These are phyloP conservation scores for Malbranchea cinnamomea DNA, from an alignment of 2,329 filamentous ascomycete genomes.

Conservation along the genomic window DNA sequence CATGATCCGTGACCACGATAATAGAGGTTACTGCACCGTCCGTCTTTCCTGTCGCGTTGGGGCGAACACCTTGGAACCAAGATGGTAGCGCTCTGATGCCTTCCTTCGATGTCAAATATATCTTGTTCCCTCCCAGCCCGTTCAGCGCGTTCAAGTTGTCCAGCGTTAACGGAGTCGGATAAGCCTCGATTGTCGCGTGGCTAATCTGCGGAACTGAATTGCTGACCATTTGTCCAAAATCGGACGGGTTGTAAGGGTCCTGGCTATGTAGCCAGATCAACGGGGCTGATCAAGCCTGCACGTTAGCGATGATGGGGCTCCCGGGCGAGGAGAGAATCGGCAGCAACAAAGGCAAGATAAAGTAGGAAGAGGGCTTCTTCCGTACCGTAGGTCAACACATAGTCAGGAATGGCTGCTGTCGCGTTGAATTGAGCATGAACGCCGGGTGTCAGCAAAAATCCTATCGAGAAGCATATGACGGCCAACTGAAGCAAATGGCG, in stretches of 20 bases:
- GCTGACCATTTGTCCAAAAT: constrained; percentile 31
- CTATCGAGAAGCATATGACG: background rate
- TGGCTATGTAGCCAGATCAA: constrained; percentile 35
- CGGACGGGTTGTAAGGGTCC: constrained; percentile 36
- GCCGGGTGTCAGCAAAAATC: background rate
- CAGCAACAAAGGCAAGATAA: too few relatives aligned
- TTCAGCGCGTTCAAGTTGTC: constrained; percentile 36
- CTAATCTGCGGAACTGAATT: constrained; percentile 34
- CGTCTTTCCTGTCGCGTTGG: constrained; percentile 37
- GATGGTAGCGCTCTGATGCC: constrained; percentile 32
- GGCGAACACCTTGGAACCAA: constrained; percentile 39
- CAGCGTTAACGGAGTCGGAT: constrained; percentile 28
- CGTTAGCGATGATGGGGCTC: too few relatives aligned
- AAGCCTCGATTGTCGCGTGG: constrained; percentile 23
- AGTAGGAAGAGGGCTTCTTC: constrained; percentile 1
- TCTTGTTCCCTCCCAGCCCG: constrained; percentile 26
- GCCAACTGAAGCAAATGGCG: too few relatives aligned
- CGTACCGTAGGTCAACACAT: constrained; percentile 33
- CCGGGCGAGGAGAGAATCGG: too few relatives aligned
- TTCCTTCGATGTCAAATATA: constrained; percentile 36
- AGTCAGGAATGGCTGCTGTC: constrained; percentile 23
- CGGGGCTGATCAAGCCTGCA: constrained; percentile 33
- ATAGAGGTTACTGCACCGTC: constrained; percentile 34
- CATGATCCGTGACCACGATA: constrained; percentile 45
- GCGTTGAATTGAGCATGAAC: background rate